phyloP scores from a whole-genome alignment of 1,284 basidiomycete genomes.

The Cryptococcus floricola region DNA sequence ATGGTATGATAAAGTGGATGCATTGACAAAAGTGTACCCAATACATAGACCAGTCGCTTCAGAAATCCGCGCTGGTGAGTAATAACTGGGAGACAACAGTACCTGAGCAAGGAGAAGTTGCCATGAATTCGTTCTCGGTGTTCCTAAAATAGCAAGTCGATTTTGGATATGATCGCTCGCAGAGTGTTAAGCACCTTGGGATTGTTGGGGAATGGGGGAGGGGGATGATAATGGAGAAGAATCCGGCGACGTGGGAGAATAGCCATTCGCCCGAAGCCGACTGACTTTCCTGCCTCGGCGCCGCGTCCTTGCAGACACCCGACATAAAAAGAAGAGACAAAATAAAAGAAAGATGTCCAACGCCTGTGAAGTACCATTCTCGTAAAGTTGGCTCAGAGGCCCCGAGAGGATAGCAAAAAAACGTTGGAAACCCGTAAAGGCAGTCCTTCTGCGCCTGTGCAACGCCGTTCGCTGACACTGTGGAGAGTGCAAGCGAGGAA shows the following conservation, averaged over 20 bases:
- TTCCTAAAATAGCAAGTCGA: slow-evolving; percentile 48
- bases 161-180: slow-evolving; percentile 42
- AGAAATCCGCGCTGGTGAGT: slow-evolving; percentile 39
- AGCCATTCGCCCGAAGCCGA: neutral
- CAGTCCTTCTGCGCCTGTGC: slow-evolving; percentile 21
- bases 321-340: neutral
- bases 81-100: slow-evolving; percentile 31
- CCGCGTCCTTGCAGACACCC: slow-evolving; percentile 1
- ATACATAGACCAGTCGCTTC: slow-evolving; percentile 29
- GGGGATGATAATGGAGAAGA: slow-evolving; percentile 2
- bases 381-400: slow-evolving; percentile 15
- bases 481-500: slow-evolving; percentile 23
- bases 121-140: slow-evolving; percentile 31
- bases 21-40: slow-evolving; percentile 17
- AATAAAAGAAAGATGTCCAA: slow-evolving; percentile 23
- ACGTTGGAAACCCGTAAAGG: slow-evolving; percentile 20
- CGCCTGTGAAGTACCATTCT: slow-evolving; percentile 46
- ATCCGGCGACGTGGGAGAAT: slow-evolving; percentile 7
- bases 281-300: slow-evolving; percentile 4
- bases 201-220: neutral
- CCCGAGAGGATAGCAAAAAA: slow-evolving; percentile 39
- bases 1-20: neutral
- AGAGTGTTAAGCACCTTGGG: slow-evolving; percentile 48
- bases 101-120: slow-evolving; percentile 10
- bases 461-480: slow-evolving; percentile 19